Conservation (phyloP, 768 basidiomycete species). For the Hebeloma cylindrosporum region DNA sequence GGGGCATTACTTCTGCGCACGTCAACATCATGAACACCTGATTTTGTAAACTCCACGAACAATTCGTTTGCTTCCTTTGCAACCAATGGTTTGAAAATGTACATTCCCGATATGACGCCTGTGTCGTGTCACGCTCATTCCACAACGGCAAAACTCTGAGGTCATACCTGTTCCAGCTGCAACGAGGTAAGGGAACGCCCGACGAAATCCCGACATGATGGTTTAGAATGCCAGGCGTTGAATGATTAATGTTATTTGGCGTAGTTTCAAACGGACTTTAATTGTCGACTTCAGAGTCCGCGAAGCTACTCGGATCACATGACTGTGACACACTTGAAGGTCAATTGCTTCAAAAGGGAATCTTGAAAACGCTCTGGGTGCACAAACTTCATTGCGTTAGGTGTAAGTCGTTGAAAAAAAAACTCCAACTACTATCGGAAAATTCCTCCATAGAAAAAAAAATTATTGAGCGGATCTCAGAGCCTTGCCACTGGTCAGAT, state of each 20-base stretch:
- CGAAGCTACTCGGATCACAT: conserved; percentile 5
- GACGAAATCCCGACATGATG: conserved; percentile 35
- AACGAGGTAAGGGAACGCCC: conserved; percentile 50
- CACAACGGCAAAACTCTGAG: background rate
- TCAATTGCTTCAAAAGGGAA: conserved; percentile 25
- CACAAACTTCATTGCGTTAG: conserved; percentile 1
- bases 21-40: conserved; percentile 13
- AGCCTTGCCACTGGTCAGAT: background rate
- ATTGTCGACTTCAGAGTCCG: conserved; percentile 13
- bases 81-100: conserved; percentile 61
- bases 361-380: conserved; percentile 1
- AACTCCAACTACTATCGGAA: no score
- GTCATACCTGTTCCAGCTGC: conserved; percentile 57
- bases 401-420: no score
- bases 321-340: no score
- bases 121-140: conserved; percentile 1
- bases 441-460: no score
- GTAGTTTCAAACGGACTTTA: conserved; percentile 16
- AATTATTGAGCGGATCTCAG: no score
- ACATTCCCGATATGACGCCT: conserved; percentile 65
- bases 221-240: background rate
- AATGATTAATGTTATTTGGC: conserved; percentile 1
- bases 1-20: conserved; percentile 15
- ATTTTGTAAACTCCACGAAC: conserved; percentile 18
- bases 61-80: conserved; percentile 20